phyloP scores from a whole-genome alignment of 305 asterid genomes.

The Rubia tinctorum region DNA sequence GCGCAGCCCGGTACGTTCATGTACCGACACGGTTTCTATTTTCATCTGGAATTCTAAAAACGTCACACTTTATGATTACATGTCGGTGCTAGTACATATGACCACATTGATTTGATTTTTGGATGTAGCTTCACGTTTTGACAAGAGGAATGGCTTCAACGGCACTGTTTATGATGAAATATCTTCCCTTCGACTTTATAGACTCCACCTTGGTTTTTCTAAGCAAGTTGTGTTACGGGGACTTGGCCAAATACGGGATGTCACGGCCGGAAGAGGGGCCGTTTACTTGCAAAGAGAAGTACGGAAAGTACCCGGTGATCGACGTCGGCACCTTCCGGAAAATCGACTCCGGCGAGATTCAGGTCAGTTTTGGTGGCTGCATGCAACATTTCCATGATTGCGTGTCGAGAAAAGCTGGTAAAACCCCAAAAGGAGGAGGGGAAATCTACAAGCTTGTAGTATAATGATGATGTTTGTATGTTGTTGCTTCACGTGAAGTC shows the following conservation, averaged over 20 bases:
- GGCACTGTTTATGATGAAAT: conserved; percentile 28
- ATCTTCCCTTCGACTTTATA: conserved; percentile 28
- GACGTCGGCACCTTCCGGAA: conserved; percentile 56
- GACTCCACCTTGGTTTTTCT: conserved; percentile 30
- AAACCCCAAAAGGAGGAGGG: background rate
- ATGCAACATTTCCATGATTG: conserved; percentile 1
- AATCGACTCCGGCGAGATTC: conserved; percentile 52
- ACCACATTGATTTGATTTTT: background rate
- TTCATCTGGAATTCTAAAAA: too few species aligned
- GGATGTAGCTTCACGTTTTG: conserved; percentile 49
- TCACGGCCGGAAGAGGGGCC: conserved; percentile 61
- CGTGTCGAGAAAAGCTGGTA: conserved; percentile 1
- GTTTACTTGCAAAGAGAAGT: conserved; percentile 34
- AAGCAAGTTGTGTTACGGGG: conserved; percentile 53
- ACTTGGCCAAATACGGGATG: conserved; percentile 45
- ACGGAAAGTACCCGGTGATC: conserved; percentile 64
- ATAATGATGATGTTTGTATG: background rate
- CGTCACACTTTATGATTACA: too few species aligned
- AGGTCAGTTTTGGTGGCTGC: conserved; percentile 32
- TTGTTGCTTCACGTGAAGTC: conserved; percentile 17
- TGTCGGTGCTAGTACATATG: background rate
- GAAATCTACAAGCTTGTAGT: background rate
- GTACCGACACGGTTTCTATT: background rate
- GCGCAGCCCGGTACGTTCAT: conserved; percentile 56
- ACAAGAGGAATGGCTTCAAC: conserved; percentile 36